phyloP scores from a whole-genome alignment of 352 stramenopile genomes.

The Globisporangium nodosum region DNA sequence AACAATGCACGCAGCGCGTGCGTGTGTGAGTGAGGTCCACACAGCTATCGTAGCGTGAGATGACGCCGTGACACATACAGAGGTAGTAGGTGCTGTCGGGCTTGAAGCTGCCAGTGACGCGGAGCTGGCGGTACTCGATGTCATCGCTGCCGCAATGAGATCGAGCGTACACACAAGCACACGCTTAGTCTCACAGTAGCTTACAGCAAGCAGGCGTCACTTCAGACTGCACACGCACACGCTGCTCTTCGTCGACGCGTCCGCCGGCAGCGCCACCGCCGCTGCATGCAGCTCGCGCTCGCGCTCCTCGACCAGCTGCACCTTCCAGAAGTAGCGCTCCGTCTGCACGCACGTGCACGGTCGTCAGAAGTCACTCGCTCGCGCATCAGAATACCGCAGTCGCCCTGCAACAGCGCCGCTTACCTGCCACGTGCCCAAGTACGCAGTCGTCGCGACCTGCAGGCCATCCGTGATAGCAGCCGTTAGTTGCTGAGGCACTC shows the following conservation, averaged over 20 bases:
- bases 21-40: neutral
- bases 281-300: conserved; percentile 65
- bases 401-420: neutral
- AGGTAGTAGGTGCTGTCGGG: conserved; percentile 74
- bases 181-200: neutral
- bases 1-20: neutral
- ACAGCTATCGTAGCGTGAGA: neutral
- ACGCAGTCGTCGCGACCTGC: conserved; percentile 64
- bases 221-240: conserved; percentile 25
- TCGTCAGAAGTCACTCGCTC: neutral
- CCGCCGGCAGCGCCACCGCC: conserved; percentile 51
- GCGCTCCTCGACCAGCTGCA: conserved; percentile 81
- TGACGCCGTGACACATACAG: conserved; percentile 27
- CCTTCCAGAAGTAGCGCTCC: conserved; percentile 87
- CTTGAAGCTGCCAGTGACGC: conserved; percentile 61
- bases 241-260: conserved; percentile 48
- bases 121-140: conserved; percentile 77
- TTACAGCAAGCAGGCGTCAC: neutral
- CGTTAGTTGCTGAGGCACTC: neutral
- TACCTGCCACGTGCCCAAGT: conserved; percentile 80
- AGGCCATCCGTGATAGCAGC: neutral
- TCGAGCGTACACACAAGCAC: neutral
- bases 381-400: neutral
- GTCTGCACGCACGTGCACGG: conserved; percentile 26
- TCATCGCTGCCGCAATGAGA: conserved; percentile 37